phyloP scores from a whole-genome alignment of 2,329 filamentous ascomycete genomes.

The Ceratocystis variospora region DNA sequence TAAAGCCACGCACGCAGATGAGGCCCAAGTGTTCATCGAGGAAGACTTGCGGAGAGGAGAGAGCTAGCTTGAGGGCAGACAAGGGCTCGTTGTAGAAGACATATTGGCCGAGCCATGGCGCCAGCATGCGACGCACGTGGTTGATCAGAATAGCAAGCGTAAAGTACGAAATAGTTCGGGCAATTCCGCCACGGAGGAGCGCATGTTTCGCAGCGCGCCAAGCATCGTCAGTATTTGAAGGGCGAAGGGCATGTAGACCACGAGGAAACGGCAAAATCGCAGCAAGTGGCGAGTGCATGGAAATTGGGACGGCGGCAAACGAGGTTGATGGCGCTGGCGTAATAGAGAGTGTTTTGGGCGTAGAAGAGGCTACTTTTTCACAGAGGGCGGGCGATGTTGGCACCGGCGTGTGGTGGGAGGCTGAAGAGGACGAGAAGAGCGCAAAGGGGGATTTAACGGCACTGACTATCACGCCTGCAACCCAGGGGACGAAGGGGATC shows the following conservation, averaged over 20 bases:
- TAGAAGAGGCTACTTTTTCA: slow-evolving; percentile 17
- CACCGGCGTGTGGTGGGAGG: not conserved
- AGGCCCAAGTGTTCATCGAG: slow-evolving; percentile 23
- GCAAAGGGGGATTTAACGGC: slow-evolving; percentile 15
- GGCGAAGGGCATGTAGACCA: slow-evolving; percentile 9
- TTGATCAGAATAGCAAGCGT: slow-evolving; percentile 28
- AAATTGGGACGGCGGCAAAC: slow-evolving; percentile 15
- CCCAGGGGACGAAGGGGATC: slow-evolving; percentile 17
- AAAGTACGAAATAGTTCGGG: slow-evolving; percentile 23
- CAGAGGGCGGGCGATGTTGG: slow-evolving; percentile 15
- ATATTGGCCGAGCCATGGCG: slow-evolving; percentile 25
- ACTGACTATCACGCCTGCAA: slow-evolving; percentile 12
- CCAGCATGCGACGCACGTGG: slow-evolving; percentile 28
- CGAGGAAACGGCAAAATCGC: slow-evolving; percentile 11
- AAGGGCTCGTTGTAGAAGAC: slow-evolving; percentile 24
- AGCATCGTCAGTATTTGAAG: slow-evolving; percentile 16
- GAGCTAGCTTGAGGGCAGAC: slow-evolving; percentile 28
- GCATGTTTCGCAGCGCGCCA: slow-evolving; percentile 18
- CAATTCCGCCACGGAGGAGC: slow-evolving; percentile 23
- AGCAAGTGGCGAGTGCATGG: slow-evolving; percentile 14
- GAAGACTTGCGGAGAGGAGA: slow-evolving; percentile 27
- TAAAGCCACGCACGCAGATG: slow-evolving; percentile 11
- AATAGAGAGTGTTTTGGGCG: slow-evolving; percentile 15
- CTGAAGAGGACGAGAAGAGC: not conserved
- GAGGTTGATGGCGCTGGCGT: slow-evolving; percentile 10